Evolutionary conservation across 768 basidiomycete species (phyloP), one percentile per base, ranked within the genome.

Genomic region (Amanita polypyramis): DNA sequence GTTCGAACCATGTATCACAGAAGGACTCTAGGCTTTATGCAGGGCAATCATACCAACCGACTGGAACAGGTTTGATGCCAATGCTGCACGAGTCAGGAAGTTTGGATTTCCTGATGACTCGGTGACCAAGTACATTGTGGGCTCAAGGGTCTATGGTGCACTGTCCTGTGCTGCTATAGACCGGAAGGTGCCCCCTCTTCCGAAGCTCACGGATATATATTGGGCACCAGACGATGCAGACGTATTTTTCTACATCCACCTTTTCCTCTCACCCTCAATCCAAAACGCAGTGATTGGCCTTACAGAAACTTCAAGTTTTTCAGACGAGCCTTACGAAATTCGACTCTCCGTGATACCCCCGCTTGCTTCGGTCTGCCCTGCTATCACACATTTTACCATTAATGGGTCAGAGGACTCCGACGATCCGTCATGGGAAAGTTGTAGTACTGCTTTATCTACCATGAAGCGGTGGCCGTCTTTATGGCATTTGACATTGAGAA

Each of bases 181-280:
- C 27, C 30, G 15, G 35, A 17, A 15, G 10, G 12, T 9, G 19
- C 46, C 35, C 9, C 37, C 35, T 5, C 27, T 25, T 45, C 34
- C 44, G 17, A 19, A 17, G 6, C 25, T 39, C n/a, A 19, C 11
- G 7, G 25, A 21, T n/a, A 30, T 37, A 11, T 7, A 8, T 15
- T 30, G 46, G 35, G 3, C 25, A 11, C 2, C 5, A 5, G 11
- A 14, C 27, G 17, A 8, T 7, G 27, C 38, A 12, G 46, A 17
- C 11, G 20, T 29, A 21, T 47, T 17, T 27, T 23, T n/a, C n/a
- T 39, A 39, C 46, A 37, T 47, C 36, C n/a, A 12, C n/a, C 27
- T 47, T 17, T 47, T 47, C 29, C 46, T 47, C 15, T 37, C 46
- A 19, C 27, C 46, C 23, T 14, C 14, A 9, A 25, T 47, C 15